phyloP scores from a whole-genome alignment of 306 rosid genomes.

The Hippophae gyantsensis region DNA sequence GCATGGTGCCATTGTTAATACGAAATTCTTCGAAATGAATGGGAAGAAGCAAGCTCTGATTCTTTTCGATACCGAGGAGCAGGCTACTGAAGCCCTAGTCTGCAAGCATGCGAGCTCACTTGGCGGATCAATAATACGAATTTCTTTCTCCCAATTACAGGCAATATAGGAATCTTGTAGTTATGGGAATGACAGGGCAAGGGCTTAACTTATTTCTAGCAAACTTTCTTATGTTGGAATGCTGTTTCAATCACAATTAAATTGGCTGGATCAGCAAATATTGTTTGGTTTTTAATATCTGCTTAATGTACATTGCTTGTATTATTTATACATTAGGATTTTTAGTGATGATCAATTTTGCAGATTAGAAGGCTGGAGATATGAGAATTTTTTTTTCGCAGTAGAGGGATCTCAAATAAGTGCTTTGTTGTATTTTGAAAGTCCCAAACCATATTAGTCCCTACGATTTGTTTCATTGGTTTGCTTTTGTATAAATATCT shows the following conservation, averaged over 20 bases:
- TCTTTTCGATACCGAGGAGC: conserved; percentile 86
- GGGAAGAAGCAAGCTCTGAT: conserved; percentile 95
- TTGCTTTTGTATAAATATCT: no score
- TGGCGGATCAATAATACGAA: conserved; percentile 67
- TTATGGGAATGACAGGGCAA: conserved; percentile 22
- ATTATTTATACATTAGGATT: conserved; percentile 31
- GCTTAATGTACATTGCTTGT: conserved; percentile 39
- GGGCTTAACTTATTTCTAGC: conserved; percentile 40
- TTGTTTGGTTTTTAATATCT: conserved; percentile 25
- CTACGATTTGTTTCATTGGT: no score
- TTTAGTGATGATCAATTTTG: conserved; percentile 25
- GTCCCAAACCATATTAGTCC: conserved; percentile 16
- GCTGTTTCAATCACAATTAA: conserved; percentile 44
- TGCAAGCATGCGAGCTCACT: conserved; percentile 89
- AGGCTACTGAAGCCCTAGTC: conserved; percentile 93
- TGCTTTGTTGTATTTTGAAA: conserved; percentile 37
- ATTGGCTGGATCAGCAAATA: conserved; percentile 30
- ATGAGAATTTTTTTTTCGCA: conserved; percentile 1
- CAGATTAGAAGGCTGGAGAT: conserved; percentile 30
- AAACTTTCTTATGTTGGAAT: conserved; percentile 41
- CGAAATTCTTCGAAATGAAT: conserved; percentile 91
- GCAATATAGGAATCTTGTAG: conserved; percentile 33
- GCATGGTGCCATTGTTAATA: conserved; percentile 60
- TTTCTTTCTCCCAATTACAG: conserved; percentile 94
- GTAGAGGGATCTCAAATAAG: conserved; percentile 26